A percentile compares a stretch with the other conserved stretches of the same genome.
Conservation (phyloP, 371 early-diverging fungal genomes). For the Circinella minor region DNA sequence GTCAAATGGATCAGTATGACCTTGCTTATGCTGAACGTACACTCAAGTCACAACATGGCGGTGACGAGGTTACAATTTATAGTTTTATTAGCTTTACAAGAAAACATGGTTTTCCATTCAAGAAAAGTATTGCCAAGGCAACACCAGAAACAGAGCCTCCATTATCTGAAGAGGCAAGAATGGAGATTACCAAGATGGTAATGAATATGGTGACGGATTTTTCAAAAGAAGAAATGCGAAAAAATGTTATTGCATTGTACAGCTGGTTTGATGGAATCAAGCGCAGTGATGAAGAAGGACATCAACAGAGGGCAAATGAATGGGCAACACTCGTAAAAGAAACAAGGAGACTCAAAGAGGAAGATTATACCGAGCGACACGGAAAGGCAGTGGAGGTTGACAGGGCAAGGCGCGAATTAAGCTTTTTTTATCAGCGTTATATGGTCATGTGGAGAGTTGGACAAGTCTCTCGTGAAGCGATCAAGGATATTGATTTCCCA, state of each 20-base stretch:
- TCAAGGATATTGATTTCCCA: conserved; percentile 17
- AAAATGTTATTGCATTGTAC: background rate
- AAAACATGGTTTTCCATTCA: background rate
- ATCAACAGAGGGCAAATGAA: background rate
- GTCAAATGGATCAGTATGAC: background rate
- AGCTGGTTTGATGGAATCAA: background rate
- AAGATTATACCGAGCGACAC: background rate
- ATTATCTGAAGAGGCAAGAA: background rate
- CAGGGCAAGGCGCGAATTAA: background rate
- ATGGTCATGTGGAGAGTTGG: conserved; percentile 20
- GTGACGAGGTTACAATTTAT: background rate
- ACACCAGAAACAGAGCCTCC: background rate
- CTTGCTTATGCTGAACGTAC: background rate
- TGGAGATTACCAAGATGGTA: conserved; percentile 2
- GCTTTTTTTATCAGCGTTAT: conserved; percentile 13
- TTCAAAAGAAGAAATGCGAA: background rate
- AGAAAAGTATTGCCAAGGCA: background rate
- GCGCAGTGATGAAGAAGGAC: background rate
- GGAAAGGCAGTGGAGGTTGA: conserved; percentile 5
- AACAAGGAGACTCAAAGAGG: background rate
- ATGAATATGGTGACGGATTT: background rate
- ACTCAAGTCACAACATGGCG: background rate
- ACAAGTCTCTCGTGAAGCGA: conserved; percentile 12
- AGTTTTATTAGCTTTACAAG: background rate
- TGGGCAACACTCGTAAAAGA: background rate